phyloP scores from a whole-genome alignment of 1,284 basidiomycete species.

The Ustilago tritici region DNA sequence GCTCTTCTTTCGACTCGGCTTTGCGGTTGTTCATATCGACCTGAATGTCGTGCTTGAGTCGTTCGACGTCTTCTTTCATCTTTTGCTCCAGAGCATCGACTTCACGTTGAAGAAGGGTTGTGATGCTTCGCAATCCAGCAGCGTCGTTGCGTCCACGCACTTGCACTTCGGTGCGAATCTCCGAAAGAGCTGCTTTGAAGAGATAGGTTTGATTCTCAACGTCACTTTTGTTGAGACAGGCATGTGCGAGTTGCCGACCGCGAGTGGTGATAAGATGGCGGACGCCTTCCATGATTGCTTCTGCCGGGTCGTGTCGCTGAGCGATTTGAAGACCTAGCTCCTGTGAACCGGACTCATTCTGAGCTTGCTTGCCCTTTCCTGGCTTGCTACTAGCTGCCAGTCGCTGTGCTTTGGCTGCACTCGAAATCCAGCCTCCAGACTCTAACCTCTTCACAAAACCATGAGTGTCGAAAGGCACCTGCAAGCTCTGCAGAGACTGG shows the following conservation, averaged over 20 bases:
- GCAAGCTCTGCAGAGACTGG: slow-evolving; percentile 38
- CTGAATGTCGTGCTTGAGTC: slow-evolving; percentile 93
- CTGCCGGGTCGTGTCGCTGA: slow-evolving; percentile 64
- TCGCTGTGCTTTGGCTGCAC: slow-evolving; percentile 20
- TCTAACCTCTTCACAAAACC: slow-evolving; percentile 61
- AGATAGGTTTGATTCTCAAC: slow-evolving; percentile 83
- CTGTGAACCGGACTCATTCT: slow-evolving; percentile 17
- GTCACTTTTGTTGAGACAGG: slow-evolving; percentile 84
- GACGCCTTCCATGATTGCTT: slow-evolving; percentile 83
- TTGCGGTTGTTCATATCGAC: slow-evolving; percentile 96
- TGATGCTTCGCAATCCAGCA: slow-evolving; percentile 80
- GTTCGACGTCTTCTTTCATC: slow-evolving; percentile 92
- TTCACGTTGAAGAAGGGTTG: slow-evolving; percentile 83
- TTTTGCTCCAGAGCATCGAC: slow-evolving; percentile 87
- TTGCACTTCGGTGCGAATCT: slow-evolving; percentile 87
- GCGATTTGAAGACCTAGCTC: slow-evolving; percentile 32
- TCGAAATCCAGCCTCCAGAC: slow-evolving; percentile 57
- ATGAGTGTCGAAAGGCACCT: slow-evolving; percentile 66
- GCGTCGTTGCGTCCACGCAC: slow-evolving; percentile 87
- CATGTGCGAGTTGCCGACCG: slow-evolving; percentile 79
- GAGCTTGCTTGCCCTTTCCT: slow-evolving; percentile 26
- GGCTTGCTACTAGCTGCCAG: slow-evolving; percentile 14
- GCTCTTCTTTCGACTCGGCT: slow-evolving; percentile 87
- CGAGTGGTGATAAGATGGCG: slow-evolving; percentile 82
- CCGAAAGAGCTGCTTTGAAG: slow-evolving; percentile 91